Base-by-base conservation (phyloP, 2,329 filamentous ascomycete species). In the Exophiala dermatitidis region DNA sequence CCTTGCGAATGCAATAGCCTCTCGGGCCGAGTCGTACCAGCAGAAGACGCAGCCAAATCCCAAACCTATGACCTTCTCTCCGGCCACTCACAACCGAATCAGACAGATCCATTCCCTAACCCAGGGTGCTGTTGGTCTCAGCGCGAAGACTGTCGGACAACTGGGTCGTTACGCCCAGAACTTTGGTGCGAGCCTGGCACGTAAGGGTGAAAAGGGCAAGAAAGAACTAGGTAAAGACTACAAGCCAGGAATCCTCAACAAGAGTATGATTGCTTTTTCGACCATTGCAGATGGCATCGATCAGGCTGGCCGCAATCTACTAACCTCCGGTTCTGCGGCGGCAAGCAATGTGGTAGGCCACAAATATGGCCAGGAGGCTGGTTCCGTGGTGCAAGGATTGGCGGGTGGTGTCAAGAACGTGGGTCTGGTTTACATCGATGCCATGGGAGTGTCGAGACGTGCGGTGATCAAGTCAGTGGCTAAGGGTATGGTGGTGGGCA, bases 381-480 rank as follows among this genome's bases (percentile, higher is more conserved):
- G 90, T 10, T 78, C 84, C 34, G 76, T 97, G 10, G 85, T 89
- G 1, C 77, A 78, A 40, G 78, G 87, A 49, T 71, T 98, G 19
- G 87, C 89, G 0, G 85, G 88, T 3, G 91, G 90, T 28, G 84
- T 96, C 64, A 95, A 93, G 77, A 98, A 97, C 61, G 93, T 97
- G 5, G 93, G 90, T 4, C 77, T 98, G 30, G 93, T 98, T 32
- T 98, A 98, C 67, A 95, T 98, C 56, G 93, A 98, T 64, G 91
- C 94, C 1, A 86, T 90, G 0, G 93, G 93, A 34, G 93, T 98
- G 1, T 95, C 88, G 51, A 79, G 93, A 40, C 82, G 84, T 57
- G 93, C 93, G 0, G 82, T 98, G 41, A 80, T 98, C 67, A 98
- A 96, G 76, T 88, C 86, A 40, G 93, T 97, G 1, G 93, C 90